These are phyloP conservation scores for Aspergillus campestris DNA, from an alignment of 495 filamentous ascomycete genomes.

Conservation along the genomic window DNA sequence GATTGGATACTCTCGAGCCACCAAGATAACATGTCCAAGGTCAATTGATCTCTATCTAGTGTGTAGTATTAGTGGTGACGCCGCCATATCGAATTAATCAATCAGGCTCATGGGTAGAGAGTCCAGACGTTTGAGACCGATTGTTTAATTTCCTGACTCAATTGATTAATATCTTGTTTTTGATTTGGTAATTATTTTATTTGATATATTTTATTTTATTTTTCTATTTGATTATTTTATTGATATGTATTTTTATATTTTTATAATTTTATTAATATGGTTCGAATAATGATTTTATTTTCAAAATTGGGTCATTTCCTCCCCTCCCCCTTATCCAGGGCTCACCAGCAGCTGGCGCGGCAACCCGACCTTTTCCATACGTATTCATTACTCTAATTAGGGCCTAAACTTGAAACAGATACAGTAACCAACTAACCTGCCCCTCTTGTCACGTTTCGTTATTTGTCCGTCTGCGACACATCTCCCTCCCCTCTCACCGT, in stretches of 20 bases:
- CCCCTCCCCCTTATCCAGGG: not conserved
- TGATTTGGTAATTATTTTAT: not conserved
- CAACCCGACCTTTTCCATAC: slow-evolving; percentile 1
- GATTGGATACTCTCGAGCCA: too few relatives aligned
- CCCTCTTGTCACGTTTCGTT: slow-evolving; percentile 17
- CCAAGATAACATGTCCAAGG: too few relatives aligned
- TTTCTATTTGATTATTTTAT: not conserved
- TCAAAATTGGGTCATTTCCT: not conserved
- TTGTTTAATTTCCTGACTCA: too few relatives aligned
- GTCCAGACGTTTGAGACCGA: too few relatives aligned
- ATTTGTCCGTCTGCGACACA: slow-evolving; percentile 4
- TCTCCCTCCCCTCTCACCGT: slow-evolving; percentile 26
- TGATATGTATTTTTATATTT: not conserved
- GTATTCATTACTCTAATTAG: slow-evolving; percentile 2
- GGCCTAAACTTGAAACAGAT: slow-evolving; percentile 37
- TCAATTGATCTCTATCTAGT: too few relatives aligned
- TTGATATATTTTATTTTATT: not conserved
- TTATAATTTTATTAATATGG: not conserved
- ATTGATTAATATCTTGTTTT: too few relatives aligned
- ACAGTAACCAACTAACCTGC: not conserved
- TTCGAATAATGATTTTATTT: not conserved
- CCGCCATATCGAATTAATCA: too few relatives aligned
- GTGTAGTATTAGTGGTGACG: too few relatives aligned
- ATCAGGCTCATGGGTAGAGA: too few relatives aligned
- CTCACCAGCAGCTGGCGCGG: slow-evolving; percentile 1